Evolutionary conservation across 257 asterid genomes (phyloP).

Genomic region (Solanum pinnatisectum): DNA sequence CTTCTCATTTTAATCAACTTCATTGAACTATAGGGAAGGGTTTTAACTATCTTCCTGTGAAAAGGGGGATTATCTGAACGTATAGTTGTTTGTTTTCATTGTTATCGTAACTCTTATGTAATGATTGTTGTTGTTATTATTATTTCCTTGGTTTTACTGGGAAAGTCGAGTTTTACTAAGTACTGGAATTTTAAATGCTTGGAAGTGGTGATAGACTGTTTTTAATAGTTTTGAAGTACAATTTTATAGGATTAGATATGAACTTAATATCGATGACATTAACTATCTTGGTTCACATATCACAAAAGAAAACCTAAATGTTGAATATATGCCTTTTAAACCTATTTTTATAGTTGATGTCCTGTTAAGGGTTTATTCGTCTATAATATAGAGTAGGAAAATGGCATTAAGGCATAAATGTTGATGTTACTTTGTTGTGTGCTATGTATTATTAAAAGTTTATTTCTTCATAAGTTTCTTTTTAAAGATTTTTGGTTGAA

Average conservation of each 20-base stretch:
- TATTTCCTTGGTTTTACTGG: neutral
- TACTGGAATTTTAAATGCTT: neutral
- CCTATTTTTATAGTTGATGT: neutral
- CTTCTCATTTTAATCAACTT: neutral
- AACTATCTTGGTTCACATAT: neutral
- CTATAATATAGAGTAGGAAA: neutral
- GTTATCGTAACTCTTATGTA: neutral
- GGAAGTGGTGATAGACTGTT: neutral
- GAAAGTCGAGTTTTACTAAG: neutral
- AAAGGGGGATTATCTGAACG: neutral
- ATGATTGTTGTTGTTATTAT: neutral
- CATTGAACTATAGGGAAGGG: neutral
- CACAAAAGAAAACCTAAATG: neutral
- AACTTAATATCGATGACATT: neutral
- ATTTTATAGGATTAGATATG: neutral
- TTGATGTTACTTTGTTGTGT: neutral
- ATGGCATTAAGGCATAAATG: neutral
- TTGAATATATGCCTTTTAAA: neutral
- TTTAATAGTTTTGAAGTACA: neutral
- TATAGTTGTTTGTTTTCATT: neutral
- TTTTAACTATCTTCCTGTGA: neutral
- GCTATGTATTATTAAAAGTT: neutral
- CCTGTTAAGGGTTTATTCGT: neutral
- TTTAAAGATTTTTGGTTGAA: neutral
- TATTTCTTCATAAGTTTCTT: neutral